Base-by-base conservation (phyloP, 345 rosid genomes). In the Firmiana major region DNA sequence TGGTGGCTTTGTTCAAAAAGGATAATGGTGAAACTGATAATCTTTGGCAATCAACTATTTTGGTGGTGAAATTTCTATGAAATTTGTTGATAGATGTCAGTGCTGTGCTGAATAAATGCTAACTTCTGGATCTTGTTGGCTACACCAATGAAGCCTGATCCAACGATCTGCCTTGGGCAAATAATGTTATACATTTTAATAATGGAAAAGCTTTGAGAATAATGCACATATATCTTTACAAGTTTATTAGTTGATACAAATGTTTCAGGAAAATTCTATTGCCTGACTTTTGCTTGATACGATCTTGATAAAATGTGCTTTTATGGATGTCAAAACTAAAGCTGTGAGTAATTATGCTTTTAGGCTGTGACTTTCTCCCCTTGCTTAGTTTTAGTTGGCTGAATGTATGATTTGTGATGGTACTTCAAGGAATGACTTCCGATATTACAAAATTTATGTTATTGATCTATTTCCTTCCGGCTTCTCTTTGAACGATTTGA, bases 61-160 rank as follows among this genome's bases (percentile, higher is more conserved):
- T 24, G 40, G 40, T 43, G 17, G 15, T 68, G 57, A 68, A 43
- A 45, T 68, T 11, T 46, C 28, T 40, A n/a, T 45, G 54, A 45
- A 22, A 45, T 45, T 67, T 12, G 34, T 67, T 43, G 53, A 73
- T 22, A 38, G 49, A 42, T 40, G 48, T 12, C n/a, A n/a, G n/a
- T n/a, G n/a, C n/a, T 38, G 8, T 40, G 66, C 28, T 3, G 48
- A 17, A 72, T 49, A 57, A 31, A 22, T 13, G 49, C 60, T 26
- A 26, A 21, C 57, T 42, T 63, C 43, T 16, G 31, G 26, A 58
- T 69, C 57, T 19, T 5, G 24, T 59, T 21, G n/a, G 67, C 66
- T 55, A 28, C 31, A 63, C 60, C 34, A 8, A 36, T 15, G 7
- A 54, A 45, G 58, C 79, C 49, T 73, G 75, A 69, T 73, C 34